Percentiles rank a stretch among this genome's conserved stretches.
These are phyloP conservation scores for Didymella keratinophila DNA, from an alignment of 2,329 filamentous ascomycete species.

Conservation along the genomic window DNA sequence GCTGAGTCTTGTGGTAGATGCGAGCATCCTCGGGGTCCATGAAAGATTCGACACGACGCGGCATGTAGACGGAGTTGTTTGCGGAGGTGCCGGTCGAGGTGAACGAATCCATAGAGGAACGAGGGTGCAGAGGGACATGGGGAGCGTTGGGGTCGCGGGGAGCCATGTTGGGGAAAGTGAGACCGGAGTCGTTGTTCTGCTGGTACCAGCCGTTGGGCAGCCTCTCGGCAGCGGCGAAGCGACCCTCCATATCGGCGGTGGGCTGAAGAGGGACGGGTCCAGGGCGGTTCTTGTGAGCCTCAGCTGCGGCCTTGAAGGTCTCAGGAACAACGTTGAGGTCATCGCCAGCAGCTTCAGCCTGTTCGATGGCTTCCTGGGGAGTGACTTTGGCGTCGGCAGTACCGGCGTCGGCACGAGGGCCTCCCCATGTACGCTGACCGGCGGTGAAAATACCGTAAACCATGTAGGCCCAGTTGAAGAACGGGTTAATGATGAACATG, in stretches of 20 bases:
- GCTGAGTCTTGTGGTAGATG: constrained; percentile 75
- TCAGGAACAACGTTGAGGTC: constrained; percentile 90
- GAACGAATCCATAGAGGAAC: constrained; percentile 73
- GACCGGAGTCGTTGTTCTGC: constrained; percentile 72
- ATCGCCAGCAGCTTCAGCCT: constrained; percentile 79
- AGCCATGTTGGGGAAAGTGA: constrained; percentile 61
- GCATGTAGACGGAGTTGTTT: constrained; percentile 69
- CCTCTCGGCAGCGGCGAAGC: constrained; percentile 76
- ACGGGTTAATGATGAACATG: constrained; percentile 95
- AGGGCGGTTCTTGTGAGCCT: constrained; percentile 58
- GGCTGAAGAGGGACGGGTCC: constrained; percentile 72
- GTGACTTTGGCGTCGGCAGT: constrained; percentile 78
- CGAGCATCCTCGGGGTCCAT: constrained; percentile 79
- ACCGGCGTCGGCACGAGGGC: constrained; percentile 87
- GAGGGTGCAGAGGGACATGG: constrained; percentile 59
- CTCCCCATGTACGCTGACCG: constrained; percentile 93
- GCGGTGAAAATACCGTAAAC: constrained; percentile 96
- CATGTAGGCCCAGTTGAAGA: constrained; percentile 99
- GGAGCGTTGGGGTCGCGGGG: constrained; percentile 56
- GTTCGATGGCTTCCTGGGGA: constrained; percentile 82
- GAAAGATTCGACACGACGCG: constrained; percentile 74
- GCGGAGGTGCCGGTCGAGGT: constrained; percentile 64
- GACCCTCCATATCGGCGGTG: constrained; percentile 76
- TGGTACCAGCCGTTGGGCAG: constrained; percentile 74
- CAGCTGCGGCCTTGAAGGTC: constrained; percentile 70